These are phyloP conservation scores for Hortaea sp. DNA, from an alignment of 2,329 filamentous ascomycete genomes.

Conservation along the genomic window DNA sequence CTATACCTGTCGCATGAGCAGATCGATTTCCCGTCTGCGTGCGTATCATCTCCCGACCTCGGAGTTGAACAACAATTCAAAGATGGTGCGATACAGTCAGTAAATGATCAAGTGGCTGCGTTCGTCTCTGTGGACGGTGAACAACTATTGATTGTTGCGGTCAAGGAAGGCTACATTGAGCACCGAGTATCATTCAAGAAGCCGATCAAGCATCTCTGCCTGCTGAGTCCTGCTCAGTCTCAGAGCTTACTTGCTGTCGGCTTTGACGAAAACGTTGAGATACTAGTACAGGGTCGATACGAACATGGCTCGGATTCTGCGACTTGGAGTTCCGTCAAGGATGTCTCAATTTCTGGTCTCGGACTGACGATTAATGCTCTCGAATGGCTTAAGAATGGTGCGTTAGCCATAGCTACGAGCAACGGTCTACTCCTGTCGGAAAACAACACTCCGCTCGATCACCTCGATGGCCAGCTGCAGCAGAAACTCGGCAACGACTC, in stretches of 20 bases:
- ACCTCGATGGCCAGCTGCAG: conserved; percentile 36
- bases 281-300: conserved; percentile 19
- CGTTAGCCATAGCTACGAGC: conserved; percentile 77
- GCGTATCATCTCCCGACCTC: neutral
- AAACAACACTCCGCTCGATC: conserved; percentile 58
- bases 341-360: conserved; percentile 14
- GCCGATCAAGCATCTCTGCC: conserved; percentile 6
- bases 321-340: conserved; percentile 16
- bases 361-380: conserved; percentile 15
- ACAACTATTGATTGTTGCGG: conserved; percentile 16
- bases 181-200: conserved; percentile 7
- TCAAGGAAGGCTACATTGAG: conserved; percentile 22
- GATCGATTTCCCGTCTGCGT: neutral
- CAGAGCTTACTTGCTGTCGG: conserved; percentile 20
- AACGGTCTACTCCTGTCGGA: conserved; percentile 85
- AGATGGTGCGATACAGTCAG: conserved; percentile 10
- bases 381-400: conserved; percentile 69
- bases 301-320: conserved; percentile 8
- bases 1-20: neutral
- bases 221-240: conserved; percentile 6
- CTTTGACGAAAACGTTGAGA: conserved; percentile 12
- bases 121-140: conserved; percentile 11
- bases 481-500: conserved; percentile 7
- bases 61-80: conserved; percentile 13
- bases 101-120: conserved; percentile 15